phyloP scores from a whole-genome alignment of 2,329 filamentous ascomycete species.

The Ambrosiella cleistominuta region DNA sequence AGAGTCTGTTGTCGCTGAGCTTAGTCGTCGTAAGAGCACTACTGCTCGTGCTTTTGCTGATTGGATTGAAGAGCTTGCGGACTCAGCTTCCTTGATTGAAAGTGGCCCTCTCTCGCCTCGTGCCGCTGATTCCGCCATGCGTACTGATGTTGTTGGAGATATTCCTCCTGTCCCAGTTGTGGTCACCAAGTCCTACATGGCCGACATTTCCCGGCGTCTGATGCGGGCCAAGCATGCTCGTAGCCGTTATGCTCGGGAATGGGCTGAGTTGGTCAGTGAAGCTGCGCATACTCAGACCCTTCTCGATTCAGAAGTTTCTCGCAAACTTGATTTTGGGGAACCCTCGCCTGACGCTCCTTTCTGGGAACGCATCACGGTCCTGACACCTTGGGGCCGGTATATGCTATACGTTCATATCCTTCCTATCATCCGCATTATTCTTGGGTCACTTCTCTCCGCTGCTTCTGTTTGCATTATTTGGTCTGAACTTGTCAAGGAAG shows the following conservation, averaged over 20 bases:
- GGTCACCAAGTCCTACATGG: conserved; percentile 83
- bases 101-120: conserved; percentile 23
- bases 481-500: conserved; percentile 82
- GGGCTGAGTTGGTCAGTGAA: conserved; percentile 59
- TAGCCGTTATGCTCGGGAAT: conserved; percentile 68
- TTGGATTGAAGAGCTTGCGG: conserved; percentile 89
- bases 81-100: conserved; percentile 55
- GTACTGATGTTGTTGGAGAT: conserved; percentile 23
- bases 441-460: conserved; percentile 50
- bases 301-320: conserved; percentile 65
- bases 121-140: conserved; percentile 22
- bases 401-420: conserved; percentile 56
- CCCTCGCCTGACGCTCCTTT: conserved; percentile 36
- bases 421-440: conserved; percentile 45
- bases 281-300: conserved; percentile 64
- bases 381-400: conserved; percentile 72
- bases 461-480: conserved; percentile 76
- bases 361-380: conserved; percentile 36
- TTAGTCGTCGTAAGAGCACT: conserved; percentile 59
- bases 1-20: conserved; percentile 61
- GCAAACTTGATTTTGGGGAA: conserved; percentile 58
- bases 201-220: conserved; percentile 69
- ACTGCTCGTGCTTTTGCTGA: conserved; percentile 61
- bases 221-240: conserved; percentile 69
- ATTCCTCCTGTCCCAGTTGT: conserved; percentile 50